Evolutionary conservation across 2,329 filamentous ascomycete genomes (phyloP), one percentile per base, ranked within the genome.

Genomic region (Colletotrichum theobromicola): DNA sequence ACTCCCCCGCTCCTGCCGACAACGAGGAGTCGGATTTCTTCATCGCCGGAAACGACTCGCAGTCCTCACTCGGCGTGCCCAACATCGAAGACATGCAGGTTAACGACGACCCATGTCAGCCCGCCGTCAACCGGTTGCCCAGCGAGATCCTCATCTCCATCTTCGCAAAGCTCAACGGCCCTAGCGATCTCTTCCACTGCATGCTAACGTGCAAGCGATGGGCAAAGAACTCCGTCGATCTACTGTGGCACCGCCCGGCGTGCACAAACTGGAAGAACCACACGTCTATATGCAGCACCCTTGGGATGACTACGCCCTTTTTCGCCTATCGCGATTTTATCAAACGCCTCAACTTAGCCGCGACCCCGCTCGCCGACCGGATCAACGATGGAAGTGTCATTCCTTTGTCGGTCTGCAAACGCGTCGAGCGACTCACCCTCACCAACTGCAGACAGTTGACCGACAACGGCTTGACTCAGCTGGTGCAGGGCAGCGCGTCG

Each of bases 11-110:
- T 66, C 92, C 93, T 67, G 92, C 91, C 82, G 94, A 95, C 81
- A 95, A 97, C 84, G 94, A 96, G 81, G 96, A 98, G 85, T 98
- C 95, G 78, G 96, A 98, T 85, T 98, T 97, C 84, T 97, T 97
- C 84, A 93, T 94, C 82, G 91, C 90, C 72, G 93, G 94, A 79
- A 98, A 98, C 86, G 96, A 98, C 85, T 98, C 96, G 5, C 91
- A 97, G 82, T 98, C 96, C 1, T 98, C 96, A 1, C 90, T 98
- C 71, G 95, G 95, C 67, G 91, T 95, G 37, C 94, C 94, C 60
- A 93, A 94, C 75, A 90, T 95, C 74, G 92, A 93, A 80, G 94
- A 95, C 80, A 93, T 93, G 90, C 93, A 90, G 81, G 91, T 91
- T 77, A 89, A 89, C 79, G 91, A 92, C 78, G 87, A 91, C 78